Evolutionary conservation across 768 basidiomycete genomes (phyloP).

Genomic region (Leucosporidium yakuticum): DNA sequence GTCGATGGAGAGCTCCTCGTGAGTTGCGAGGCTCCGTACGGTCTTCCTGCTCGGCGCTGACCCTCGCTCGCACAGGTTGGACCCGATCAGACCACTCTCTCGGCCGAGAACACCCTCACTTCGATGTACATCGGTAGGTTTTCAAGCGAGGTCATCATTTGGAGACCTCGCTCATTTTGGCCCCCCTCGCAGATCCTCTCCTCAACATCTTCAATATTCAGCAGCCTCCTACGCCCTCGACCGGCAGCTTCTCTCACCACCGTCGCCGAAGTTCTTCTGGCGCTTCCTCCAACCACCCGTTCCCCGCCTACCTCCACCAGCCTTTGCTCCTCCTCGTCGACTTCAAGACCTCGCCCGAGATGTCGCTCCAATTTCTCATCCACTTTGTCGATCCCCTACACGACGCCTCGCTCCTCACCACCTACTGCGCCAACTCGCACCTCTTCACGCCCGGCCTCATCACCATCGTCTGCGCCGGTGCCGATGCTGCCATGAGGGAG

Average conservation of each 20-base stretch:
- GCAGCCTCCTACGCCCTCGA: neutral
- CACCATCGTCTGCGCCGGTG: slow-evolving; percentile 12
- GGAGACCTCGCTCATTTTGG: neutral
- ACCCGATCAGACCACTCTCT: neutral
- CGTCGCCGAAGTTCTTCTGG: slow-evolving; percentile 10
- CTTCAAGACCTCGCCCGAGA: slow-evolving; percentile 4
- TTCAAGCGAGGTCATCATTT: neutral
- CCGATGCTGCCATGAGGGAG: slow-evolving; percentile 12
- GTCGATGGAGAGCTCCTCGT: slow-evolving; percentile 26
- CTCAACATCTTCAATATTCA: slow-evolving; percentile 5
- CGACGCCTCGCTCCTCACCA: slow-evolving; percentile 18
- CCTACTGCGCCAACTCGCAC: slow-evolving; percentile 19
- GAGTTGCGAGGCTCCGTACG: too few relatives aligned
- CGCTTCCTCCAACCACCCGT: neutral
- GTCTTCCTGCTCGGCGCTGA: neutral
- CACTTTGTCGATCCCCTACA: slow-evolving; percentile 14
- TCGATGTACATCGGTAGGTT: slow-evolving; percentile 18
- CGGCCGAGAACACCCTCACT: slow-evolving; percentile 4
- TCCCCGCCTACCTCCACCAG: neutral
- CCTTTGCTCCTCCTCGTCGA: slow-evolving; percentile 18
- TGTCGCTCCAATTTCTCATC: slow-evolving; percentile 16
- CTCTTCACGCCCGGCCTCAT: slow-evolving; percentile 8
- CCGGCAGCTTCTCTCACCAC: neutral
- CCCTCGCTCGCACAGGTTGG: slow-evolving; percentile 10
- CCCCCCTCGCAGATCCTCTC: slow-evolving; percentile 6